These are phyloP conservation scores for Carpinus fangiana DNA, from an alignment of 306 rosid genomes.

Conservation along the genomic window DNA sequence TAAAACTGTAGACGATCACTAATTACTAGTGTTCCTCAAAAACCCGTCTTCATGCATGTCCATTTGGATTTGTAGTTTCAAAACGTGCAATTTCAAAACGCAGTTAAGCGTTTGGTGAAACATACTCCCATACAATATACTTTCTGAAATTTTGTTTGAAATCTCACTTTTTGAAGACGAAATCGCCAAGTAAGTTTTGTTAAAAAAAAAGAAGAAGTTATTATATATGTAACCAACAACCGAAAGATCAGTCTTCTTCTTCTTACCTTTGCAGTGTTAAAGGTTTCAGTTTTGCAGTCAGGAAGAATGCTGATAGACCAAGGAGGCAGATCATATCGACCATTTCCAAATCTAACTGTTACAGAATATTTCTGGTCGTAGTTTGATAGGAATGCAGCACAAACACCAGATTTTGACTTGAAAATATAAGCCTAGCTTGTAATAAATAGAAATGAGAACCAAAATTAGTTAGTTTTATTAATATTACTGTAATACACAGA, in stretches of 20 bases:
- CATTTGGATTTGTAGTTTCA: no score
- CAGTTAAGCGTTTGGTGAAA: no score
- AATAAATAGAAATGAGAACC: slow-evolving; percentile 19
- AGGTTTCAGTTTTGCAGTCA: slow-evolving; percentile 77
- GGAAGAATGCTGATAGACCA: slow-evolving; percentile 96
- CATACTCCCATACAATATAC: no score
- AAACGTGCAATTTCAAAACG: no score
- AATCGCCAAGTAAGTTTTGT: no score
- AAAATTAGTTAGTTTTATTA: background rate
- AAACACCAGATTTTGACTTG: slow-evolving; percentile 50
- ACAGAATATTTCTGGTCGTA: slow-evolving; percentile 52
- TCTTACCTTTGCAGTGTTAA: slow-evolving; percentile 85
- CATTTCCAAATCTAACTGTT: slow-evolving; percentile 57
- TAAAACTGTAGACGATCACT: no score
- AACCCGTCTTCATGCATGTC: no score
- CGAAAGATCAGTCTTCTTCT: background rate
- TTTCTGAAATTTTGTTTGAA: no score
- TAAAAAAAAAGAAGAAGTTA: no score
- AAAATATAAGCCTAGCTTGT: slow-evolving; percentile 78
- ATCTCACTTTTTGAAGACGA: no score
- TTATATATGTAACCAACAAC: no score
- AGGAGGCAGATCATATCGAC: slow-evolving; percentile 69
- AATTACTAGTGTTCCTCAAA: no score
- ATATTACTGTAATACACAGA: background rate
- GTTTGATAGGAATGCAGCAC: slow-evolving; percentile 89